Percentiles rank a stretch among this genome's conserved stretches.
Evolutionary conservation across 768 basidiomycete genomes (phyloP).

Genomic region (Plicaturopsis crispa): DNA sequence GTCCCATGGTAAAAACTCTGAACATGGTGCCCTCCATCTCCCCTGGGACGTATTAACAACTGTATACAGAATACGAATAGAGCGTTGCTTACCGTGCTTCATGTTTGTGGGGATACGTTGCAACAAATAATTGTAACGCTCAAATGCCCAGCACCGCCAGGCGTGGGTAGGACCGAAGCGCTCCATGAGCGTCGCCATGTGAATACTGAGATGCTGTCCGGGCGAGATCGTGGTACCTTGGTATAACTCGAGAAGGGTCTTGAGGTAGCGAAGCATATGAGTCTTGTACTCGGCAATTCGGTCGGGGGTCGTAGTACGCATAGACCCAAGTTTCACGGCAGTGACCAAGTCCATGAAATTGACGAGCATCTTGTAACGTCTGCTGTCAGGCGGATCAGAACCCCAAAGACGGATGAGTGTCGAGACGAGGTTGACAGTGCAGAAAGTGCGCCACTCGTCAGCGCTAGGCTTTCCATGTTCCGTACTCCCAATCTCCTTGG

Average conservation of each 20-base stretch:
- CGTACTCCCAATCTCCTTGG: conserved; percentile 7
- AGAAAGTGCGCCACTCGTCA: conserved; percentile 24
- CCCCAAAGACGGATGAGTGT: conserved; percentile 30
- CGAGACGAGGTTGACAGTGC: conserved; percentile 25
- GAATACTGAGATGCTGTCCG: conserved; percentile 34
- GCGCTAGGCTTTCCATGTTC: conserved; percentile 13
- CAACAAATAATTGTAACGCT: conserved; percentile 25
- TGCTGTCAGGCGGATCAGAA: background rate
- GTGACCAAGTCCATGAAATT: conserved; percentile 28
- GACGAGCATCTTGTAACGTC: conserved; percentile 13
- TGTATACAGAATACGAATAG: background rate
- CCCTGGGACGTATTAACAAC: conserved; percentile 10
- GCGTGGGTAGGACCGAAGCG: conserved; percentile 27
- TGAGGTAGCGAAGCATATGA: conserved; percentile 25
- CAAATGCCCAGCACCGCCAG: conserved; percentile 29
- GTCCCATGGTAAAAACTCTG: conserved; percentile 14
- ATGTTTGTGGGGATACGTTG: conserved; percentile 22
- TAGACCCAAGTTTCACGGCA: conserved; percentile 23
- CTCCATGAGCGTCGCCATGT: conserved; percentile 21
- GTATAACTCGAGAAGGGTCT: conserved; percentile 20
- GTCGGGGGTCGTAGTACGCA: conserved; percentile 12
- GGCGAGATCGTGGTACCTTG: conserved; percentile 18
- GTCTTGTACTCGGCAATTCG: conserved; percentile 17
- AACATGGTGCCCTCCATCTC: conserved; percentile 22
- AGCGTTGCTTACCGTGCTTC: conserved; percentile 20